Evolutionary conservation across 495 filamentous ascomycete species (phyloP).

Genomic region (Aspergillus bertholletiae): DNA sequence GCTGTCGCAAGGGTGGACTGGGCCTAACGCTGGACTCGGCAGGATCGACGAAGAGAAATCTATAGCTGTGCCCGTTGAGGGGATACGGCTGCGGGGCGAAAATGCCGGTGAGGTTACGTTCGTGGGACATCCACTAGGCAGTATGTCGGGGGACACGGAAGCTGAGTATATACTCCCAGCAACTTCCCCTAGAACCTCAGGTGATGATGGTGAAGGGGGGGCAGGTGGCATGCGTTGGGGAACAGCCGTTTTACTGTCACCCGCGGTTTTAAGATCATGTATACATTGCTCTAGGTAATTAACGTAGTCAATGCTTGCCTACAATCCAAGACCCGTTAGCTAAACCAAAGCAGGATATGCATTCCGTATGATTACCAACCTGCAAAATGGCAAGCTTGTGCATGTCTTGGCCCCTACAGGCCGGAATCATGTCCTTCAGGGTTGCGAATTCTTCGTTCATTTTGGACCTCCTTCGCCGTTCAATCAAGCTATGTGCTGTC

Average conservation of each 20-base stretch:
- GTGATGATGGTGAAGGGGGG: conserved; percentile 36
- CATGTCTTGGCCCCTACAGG: conserved; percentile 88
- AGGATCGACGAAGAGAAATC: conserved; percentile 35
- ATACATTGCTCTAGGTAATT: conserved; percentile 92
- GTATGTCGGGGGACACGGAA: conserved; percentile 35
- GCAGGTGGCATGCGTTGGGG: conserved; percentile 19
- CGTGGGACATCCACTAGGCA: conserved; percentile 21
- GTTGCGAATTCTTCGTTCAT: conserved; percentile 99
- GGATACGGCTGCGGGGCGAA: conserved; percentile 34
- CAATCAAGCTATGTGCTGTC: conserved; percentile 94
- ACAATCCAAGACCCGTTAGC: conserved; percentile 4
- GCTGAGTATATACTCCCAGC: conserved; percentile 22
- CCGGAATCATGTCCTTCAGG: conserved; percentile 93
- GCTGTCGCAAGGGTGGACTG: conserved; percentile 22
- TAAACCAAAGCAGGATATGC: background rate
- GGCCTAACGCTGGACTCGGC: conserved; percentile 40
- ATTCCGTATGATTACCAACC: conserved; percentile 46
- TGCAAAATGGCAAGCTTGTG: conserved; percentile 96
- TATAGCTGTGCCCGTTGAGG: conserved; percentile 21
- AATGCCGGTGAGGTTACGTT: conserved; percentile 35
- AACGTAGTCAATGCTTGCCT: conserved; percentile 97
- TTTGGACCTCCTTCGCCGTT: conserved; percentile 84
- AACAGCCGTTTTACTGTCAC: conserved; percentile 12
- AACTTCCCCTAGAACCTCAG: conserved; percentile 28
- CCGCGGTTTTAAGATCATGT: conserved; percentile 68